Evolutionary conservation across 2,329 filamentous ascomycete genomes (phyloP), one percentile per base, ranked within the genome.

Genomic region (Teratosphaeria destructans): DNA sequence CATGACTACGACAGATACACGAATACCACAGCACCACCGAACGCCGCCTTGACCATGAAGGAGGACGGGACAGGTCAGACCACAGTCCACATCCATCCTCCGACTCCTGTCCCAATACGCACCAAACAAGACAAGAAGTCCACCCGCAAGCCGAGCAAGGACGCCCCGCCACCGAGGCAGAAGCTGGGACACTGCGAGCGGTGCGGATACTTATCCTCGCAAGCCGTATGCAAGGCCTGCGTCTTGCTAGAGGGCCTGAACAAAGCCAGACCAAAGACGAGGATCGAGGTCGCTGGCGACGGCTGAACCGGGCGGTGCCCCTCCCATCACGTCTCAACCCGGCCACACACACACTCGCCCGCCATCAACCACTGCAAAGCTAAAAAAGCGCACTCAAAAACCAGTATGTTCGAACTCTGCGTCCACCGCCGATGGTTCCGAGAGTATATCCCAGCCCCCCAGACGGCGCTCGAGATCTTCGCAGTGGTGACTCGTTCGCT

Each of bases 141-240:
- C 2, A 52, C 54, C 37, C 47, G 59, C 14, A 67, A 64, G 39
- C 57, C 60, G 1, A 55, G 27, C 5, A 59, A 56, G 26, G 63
- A 63, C 19, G 53, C 60, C 1, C 59, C 62, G 3, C 62, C 67
- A 10, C 75, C 81, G n/a, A 81, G 84, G 68, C 89, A 93, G 73
- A 85, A 86, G 14, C 82, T 96, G 66, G 90, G 93, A 1, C 86
- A 85, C 64, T 99, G 94, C 70, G 84, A 87, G 69, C 86, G 84
- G 57, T 99, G 94, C 67, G 94, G 94, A 14, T 99, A 97, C 72
- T 88, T 99, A 74, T 96, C 94, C 2, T 96, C 92, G 67, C 94
- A 99, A 74, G 83, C 84, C 34, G 84, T 96, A 47, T 99, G 94
- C 75, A 95, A 99, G 75, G 94, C 94, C 0, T 99, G 94, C 72